These are phyloP conservation scores for Auricularia sp. DNA, from an alignment of 768 basidiomycete species.

Conservation along the genomic window DNA sequence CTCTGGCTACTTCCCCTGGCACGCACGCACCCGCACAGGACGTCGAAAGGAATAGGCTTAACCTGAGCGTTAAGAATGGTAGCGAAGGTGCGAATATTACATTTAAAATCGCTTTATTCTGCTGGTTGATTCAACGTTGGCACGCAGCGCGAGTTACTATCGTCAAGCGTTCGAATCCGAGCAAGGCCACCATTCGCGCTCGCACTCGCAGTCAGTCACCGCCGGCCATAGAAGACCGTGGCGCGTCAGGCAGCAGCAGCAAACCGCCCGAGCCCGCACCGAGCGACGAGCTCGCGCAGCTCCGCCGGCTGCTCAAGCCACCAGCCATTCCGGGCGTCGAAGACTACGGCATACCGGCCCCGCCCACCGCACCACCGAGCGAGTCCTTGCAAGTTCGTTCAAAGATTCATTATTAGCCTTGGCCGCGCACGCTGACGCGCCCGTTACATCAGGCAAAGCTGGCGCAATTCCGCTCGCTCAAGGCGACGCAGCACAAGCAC, in stretches of 20 bases:
- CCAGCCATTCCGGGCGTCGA: constrained; percentile 51
- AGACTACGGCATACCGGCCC: constrained; percentile 73
- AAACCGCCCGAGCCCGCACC: neutral
- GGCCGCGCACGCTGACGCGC: constrained; percentile 1
- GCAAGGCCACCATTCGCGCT: neutral
- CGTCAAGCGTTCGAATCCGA: neutral
- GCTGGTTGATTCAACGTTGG: too few relatives aligned
- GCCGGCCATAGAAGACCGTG: too few relatives aligned
- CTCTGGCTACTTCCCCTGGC: neutral
- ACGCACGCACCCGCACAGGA: constrained; percentile 3
- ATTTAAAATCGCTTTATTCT: too few relatives aligned
- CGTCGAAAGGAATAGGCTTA: too few relatives aligned
- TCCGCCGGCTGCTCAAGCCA: constrained; percentile 51
- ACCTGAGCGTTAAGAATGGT: too few relatives aligned
- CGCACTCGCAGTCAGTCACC: neutral
- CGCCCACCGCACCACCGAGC: constrained; percentile 45
- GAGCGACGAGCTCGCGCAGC: constrained; percentile 37
- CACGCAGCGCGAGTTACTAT: neutral
- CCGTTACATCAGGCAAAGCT: constrained; percentile 57
- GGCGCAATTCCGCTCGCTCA: constrained; percentile 64
- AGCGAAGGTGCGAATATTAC: too few relatives aligned
- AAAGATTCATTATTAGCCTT: too few relatives aligned
- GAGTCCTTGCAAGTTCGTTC: constrained; percentile 48
- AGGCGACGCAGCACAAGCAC: constrained; percentile 60
- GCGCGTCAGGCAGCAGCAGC: neutral